Evolutionary conservation across 179 eudicot genomes (phyloP).

Genomic region (Beta corolliflora): DNA sequence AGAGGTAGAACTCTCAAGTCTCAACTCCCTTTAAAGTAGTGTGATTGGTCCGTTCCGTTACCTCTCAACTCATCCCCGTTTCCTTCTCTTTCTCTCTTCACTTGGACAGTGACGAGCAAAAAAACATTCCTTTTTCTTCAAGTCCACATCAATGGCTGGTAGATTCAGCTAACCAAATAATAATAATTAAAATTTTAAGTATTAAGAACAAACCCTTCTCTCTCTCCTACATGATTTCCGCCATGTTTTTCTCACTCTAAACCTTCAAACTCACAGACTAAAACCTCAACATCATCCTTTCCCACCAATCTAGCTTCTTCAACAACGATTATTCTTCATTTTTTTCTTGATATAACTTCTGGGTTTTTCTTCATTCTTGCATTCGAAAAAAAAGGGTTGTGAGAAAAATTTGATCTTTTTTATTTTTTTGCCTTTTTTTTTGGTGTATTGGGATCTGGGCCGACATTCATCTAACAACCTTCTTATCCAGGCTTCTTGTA

Average conservation of each 20-base stretch:
- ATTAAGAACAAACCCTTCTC: background rate
- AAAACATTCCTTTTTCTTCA: slow-evolving; percentile 29
- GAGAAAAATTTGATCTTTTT: background rate
- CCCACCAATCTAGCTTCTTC: slow-evolving; percentile 27
- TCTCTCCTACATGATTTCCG: background rate
- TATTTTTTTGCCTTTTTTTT: background rate
- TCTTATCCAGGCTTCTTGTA: background rate
- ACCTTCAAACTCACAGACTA: background rate
- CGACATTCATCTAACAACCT: slow-evolving; percentile 20
- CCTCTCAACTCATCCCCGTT: slow-evolving; percentile 28
- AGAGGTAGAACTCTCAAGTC: slow-evolving; percentile 1
- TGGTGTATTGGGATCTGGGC: slow-evolving; percentile 26
- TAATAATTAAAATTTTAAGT: background rate
- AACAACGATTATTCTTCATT: slow-evolving; percentile 12
- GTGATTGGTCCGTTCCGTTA: slow-evolving; percentile 37
- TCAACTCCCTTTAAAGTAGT: slow-evolving; percentile 26
- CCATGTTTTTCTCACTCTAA: background rate
- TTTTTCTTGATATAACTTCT: slow-evolving; percentile 10
- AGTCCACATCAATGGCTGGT: slow-evolving; percentile 40
- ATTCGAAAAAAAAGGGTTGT: background rate
- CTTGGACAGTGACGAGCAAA: background rate
- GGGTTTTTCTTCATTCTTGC: slow-evolving; percentile 13
- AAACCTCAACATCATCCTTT: slow-evolving; percentile 1
- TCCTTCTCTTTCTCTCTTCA: background rate
- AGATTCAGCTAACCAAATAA: slow-evolving; percentile 7